These are phyloP conservation scores for Boletales sp. DNA, from an alignment of 768 basidiomycete species.

Conservation along the genomic window DNA sequence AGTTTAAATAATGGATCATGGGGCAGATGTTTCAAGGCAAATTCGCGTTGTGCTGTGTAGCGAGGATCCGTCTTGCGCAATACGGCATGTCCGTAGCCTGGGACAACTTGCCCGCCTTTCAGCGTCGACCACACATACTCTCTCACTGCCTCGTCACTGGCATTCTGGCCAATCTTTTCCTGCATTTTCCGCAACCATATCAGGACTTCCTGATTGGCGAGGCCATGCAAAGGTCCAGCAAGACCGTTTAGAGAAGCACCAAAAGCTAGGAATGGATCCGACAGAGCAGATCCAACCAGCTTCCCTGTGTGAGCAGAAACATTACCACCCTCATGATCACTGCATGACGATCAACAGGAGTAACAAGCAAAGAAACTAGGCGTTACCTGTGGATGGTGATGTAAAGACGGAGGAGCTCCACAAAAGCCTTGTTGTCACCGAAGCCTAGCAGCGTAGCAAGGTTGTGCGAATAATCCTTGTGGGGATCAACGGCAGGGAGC, in stretches of 20 bases:
- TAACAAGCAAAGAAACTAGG: background rate
- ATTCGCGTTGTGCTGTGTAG: slow-evolving; percentile 87
- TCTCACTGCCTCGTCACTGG: slow-evolving; percentile 83
- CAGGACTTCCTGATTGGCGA: slow-evolving; percentile 96
- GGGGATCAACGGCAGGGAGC: slow-evolving; percentile 75
- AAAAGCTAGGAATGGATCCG: slow-evolving; percentile 96
- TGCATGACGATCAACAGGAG: slow-evolving; percentile 20
- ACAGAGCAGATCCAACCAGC: slow-evolving; percentile 91
- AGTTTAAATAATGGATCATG: slow-evolving; percentile 92
- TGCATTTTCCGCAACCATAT: slow-evolving; percentile 96
- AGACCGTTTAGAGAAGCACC: slow-evolving; percentile 92
- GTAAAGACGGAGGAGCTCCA: slow-evolving; percentile 93
- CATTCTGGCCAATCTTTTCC: slow-evolving; percentile 77
- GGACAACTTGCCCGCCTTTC: slow-evolving; percentile 90
- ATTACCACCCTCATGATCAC: slow-evolving; percentile 98
- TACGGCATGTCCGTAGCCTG: slow-evolving; percentile 87
- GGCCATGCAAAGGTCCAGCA: slow-evolving; percentile 94
- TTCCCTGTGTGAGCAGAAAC: slow-evolving; percentile 95
- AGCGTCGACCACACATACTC: slow-evolving; percentile 95
- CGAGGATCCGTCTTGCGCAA: slow-evolving; percentile 90
- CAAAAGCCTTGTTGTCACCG: slow-evolving; percentile 81
- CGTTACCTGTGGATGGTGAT: slow-evolving; percentile 89
- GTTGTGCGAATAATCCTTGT: slow-evolving; percentile 89
- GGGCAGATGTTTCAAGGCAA: slow-evolving; percentile 81
- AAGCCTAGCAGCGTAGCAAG: slow-evolving; percentile 89